Evolutionary conservation across 495 filamentous ascomycete genomes (phyloP).

Genomic region (Tuber melanosporum): DNA sequence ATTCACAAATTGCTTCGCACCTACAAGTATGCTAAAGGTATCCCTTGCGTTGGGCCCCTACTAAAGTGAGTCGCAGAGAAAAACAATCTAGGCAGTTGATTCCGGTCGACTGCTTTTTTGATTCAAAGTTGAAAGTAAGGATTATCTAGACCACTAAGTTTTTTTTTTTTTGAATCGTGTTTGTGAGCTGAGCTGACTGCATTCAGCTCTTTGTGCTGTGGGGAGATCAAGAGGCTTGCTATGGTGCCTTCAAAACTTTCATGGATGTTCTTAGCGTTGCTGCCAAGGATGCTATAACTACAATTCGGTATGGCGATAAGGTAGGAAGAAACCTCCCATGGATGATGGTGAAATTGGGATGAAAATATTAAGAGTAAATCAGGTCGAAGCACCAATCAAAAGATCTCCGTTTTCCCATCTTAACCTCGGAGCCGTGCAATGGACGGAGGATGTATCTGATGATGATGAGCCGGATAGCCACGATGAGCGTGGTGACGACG

Average conservation of each 20-base stretch:
- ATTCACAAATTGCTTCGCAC: slow-evolving; percentile 22
- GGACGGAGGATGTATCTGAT: slow-evolving; percentile 18
- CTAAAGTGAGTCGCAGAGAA: slow-evolving; percentile 1
- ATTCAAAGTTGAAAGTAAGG: slow-evolving; percentile 26
- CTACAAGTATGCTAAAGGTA: slow-evolving; percentile 19
- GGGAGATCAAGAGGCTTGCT: slow-evolving; percentile 27
- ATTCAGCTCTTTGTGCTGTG: slow-evolving; percentile 32
- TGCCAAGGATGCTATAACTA: slow-evolving; percentile 3
- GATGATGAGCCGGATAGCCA: slow-evolving; percentile 13
- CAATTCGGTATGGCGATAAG: slow-evolving; percentile 9
- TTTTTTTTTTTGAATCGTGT: not conserved
- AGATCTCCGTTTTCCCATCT: slow-evolving; percentile 34
- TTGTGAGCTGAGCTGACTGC: not conserved
- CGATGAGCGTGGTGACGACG: slow-evolving; percentile 1
- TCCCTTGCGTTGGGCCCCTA: not conserved
- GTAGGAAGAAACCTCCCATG: slow-evolving; percentile 1
- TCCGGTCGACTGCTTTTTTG: slow-evolving; percentile 32
- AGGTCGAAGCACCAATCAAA: slow-evolving; percentile 30
- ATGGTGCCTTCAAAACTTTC: slow-evolving; percentile 25
- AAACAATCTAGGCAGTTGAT: slow-evolving; percentile 23
- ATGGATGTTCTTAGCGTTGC: slow-evolving; percentile 23
- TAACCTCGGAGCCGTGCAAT: slow-evolving; percentile 25
- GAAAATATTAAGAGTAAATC: not conserved
- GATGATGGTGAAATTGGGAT: slow-evolving; percentile 2
- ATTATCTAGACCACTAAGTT: not conserved